Percentiles rank a stretch among this genome's conserved stretches.
Conservation (phyloP, 202 grass and related monocot genomes). For the Dendrocalamus latiflorus region DNA sequence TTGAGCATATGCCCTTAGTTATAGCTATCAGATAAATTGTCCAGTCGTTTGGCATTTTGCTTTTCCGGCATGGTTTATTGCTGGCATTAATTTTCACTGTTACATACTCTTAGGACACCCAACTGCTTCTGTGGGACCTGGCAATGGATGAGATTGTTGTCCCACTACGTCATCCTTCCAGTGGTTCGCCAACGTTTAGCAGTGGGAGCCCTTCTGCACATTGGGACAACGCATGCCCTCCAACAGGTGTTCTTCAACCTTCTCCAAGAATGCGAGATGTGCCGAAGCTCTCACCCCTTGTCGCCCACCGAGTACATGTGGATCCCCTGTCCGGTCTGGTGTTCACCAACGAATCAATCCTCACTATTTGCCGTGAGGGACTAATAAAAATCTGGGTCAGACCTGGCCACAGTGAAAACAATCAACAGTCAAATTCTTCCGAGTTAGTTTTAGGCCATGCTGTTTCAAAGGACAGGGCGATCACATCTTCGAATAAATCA, state of each 20-base stretch:
- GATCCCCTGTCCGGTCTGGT: conserved; percentile 71
- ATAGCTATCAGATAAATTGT: neutral
- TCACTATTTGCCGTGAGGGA: conserved; percentile 79
- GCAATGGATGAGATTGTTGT: conserved; percentile 96
- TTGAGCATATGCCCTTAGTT: neutral
- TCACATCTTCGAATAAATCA: conserved; percentile 42
- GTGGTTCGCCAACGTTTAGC: conserved; percentile 75
- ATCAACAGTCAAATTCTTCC: conserved; percentile 48
- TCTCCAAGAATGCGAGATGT: conserved; percentile 81
- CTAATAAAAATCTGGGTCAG: conserved; percentile 85
- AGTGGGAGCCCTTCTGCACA: conserved; percentile 71
- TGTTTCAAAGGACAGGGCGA: conserved; percentile 45
- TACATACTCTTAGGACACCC: conserved; percentile 60
- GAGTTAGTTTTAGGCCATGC: conserved; percentile 32
- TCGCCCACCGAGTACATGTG: conserved; percentile 64
- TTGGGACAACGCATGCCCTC: conserved; percentile 71
- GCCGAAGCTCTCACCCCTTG: conserved; percentile 80
- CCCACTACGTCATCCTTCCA: conserved; percentile 62
- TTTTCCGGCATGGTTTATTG: neutral
- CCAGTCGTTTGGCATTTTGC: neutral
- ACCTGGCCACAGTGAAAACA: conserved; percentile 38
- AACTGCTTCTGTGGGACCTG: conserved; percentile 82
- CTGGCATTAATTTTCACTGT: neutral
- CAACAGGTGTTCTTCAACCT: conserved; percentile 66
- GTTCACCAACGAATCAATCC: conserved; percentile 75